A percentile compares a stretch with the other conserved stretches of the same genome.
Evolutionary conservation across 139 green algal species (phyloP).

Genomic region (Bryopsis sp.): DNA sequence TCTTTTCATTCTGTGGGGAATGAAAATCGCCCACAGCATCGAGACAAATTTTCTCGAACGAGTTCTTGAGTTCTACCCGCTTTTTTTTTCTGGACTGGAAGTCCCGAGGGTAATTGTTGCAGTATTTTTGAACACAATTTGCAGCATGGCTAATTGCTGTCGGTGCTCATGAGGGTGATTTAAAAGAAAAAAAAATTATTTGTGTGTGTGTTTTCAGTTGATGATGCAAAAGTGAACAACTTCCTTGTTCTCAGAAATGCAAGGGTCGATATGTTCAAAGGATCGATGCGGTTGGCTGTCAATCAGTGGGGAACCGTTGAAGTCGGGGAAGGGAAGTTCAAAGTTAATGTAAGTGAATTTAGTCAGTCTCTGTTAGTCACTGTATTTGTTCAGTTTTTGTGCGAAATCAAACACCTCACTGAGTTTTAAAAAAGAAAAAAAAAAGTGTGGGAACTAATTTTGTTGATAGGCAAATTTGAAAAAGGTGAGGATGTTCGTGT

Average conservation of each 20-base stretch:
- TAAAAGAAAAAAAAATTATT: not conserved
- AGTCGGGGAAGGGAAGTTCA: constrained; percentile 36
- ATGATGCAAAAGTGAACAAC: constrained; percentile 46
- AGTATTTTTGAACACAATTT: not conserved
- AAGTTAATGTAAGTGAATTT: constrained; percentile 38
- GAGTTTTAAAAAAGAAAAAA: too few species aligned
- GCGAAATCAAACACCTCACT: not conserved
- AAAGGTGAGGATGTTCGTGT: not conserved
- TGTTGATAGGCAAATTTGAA: not conserved
- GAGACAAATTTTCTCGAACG: too few species aligned
- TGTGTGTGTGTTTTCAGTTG: constrained; percentile 46
- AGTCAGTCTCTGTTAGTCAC: not conserved
- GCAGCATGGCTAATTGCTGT: not conserved
- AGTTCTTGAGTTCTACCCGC: too few species aligned
- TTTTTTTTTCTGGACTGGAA: too few species aligned
- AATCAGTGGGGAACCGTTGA: constrained; percentile 66
- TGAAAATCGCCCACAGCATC: too few species aligned
- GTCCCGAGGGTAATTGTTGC: too few species aligned
- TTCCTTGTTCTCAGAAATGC: constrained; percentile 70
- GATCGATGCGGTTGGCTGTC: constrained; percentile 78
- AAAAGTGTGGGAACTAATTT: not conserved
- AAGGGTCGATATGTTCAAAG: constrained; percentile 85
- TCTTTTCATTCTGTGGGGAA: too few species aligned
- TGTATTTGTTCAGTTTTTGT: constrained; percentile 3
- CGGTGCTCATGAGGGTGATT: not conserved